These are phyloP conservation scores for Geranium rotundifolium DNA, from an alignment of 345 rosid genomes.

Conservation along the genomic window DNA sequence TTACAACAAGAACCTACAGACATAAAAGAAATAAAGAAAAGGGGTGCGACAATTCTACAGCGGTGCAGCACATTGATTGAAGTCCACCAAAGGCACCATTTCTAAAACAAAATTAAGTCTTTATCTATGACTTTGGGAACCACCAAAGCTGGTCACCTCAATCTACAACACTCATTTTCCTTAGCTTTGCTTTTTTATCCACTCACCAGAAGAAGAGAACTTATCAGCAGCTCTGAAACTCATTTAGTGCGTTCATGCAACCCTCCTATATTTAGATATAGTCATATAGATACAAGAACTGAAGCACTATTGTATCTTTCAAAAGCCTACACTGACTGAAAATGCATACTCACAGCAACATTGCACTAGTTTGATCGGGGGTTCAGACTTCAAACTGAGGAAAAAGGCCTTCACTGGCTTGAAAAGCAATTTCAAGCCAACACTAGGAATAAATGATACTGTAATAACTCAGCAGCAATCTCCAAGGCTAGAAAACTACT, in stretches of 20 bases:
- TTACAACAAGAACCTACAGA: constrained; percentile 4
- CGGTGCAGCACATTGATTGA: not conserved
- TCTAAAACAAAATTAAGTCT: constrained; percentile 1
- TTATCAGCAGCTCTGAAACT: not conserved
- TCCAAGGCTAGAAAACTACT: not conserved
- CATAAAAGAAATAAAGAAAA: constrained; percentile 2
- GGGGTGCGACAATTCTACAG: not conserved
- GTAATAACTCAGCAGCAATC: not conserved
- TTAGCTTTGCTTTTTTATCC: not conserved
- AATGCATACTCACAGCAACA: not conserved
- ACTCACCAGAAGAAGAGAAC: not conserved
- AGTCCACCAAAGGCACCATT: not conserved
- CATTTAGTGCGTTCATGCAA: not conserved
- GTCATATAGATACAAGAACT: too few species aligned
- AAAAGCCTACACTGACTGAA: not conserved
- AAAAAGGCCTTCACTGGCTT: not conserved
- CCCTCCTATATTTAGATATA: not conserved
- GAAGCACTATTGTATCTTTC: not conserved
- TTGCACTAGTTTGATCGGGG: not conserved
- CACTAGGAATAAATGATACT: not conserved
- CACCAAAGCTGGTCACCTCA: constrained; percentile 1
- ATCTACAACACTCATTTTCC: not conserved
- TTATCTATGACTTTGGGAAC: not conserved
- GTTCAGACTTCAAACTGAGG: not conserved
- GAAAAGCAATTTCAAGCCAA: not conserved